Base-by-base conservation (phyloP, 306 rosid species). In the Pachyrhizus erosus region DNA sequence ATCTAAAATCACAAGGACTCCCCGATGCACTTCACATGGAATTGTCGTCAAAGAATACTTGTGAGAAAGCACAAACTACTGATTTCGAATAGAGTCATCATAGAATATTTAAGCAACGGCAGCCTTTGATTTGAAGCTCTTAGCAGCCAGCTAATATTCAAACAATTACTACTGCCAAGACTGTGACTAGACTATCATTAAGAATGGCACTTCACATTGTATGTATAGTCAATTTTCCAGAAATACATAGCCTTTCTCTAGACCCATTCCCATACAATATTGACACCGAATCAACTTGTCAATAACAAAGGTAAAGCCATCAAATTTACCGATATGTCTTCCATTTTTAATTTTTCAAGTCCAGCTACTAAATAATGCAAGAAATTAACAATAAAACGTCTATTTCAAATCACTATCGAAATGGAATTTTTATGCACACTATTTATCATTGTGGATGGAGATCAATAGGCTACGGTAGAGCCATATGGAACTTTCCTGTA, bases 11-110 rank as follows among this genome's bases (percentile, higher is more conserved):
- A 58, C 34, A 58, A 58, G 57, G 55, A 37, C 42, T 37, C 42
- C 42, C 42, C 42, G n/a, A 37, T 37, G 10, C 42, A 43, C 65
- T 33, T 73, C 78, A 73, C 66, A 52, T 52, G 65, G 31, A 52
- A 33, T 52, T 73, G 66, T 73, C 68, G 13, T 58, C 66, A 58
- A 23, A 55, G 14, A 20, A 42, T 42, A 9, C 33, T 57, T 21
- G 65, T 21, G 31, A 21, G 65, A 21, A 57, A 57, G 31, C 31
- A 23, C 66, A 23, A 9, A 31, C 64, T 55, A 11, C 7, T 58
- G n/a, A 58, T 67, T 67, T 9, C 5, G 51, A 67, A 20, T 18
- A 67, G 27, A 54, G 27, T 8, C 42, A 37, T 37, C 42, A 37
- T 7, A 7, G 40, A 37, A 66, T 66, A 34, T 10, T 12, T 39